phyloP scores from a whole-genome alignment of 202 grass and related monocot species.

The Carex sylvatica region DNA sequence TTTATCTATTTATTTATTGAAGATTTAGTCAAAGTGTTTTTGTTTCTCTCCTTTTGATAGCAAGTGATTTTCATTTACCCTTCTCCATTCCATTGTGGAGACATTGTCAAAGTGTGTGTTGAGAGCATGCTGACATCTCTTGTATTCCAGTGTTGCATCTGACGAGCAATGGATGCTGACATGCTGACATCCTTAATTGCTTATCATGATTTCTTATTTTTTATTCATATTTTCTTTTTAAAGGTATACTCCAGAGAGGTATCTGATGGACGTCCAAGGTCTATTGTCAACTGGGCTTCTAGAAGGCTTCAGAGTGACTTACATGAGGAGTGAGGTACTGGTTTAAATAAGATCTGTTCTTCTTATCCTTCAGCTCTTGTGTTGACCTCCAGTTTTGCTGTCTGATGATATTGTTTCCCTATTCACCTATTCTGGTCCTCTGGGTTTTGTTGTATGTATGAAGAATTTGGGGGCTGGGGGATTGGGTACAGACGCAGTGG shows the following conservation, averaged over 20 bases:
- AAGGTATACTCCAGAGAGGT: conserved; percentile 53
- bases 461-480: background rate
- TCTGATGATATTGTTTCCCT: background rate
- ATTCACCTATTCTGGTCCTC: background rate
- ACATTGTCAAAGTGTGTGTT: conserved; percentile 1
- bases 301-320: conserved; percentile 66
- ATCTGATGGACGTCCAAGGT: conserved; percentile 55
- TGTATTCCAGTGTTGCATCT: conserved; percentile 1
- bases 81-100: background rate
- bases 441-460: background rate
- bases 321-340: conserved; percentile 53
- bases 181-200: background rate
- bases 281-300: conserved; percentile 74
- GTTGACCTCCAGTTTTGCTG: background rate
- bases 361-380: background rate
- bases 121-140: background rate
- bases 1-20: conserved; percentile 13
- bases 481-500: background rate
- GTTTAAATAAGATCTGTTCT: background rate
- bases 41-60: background rate
- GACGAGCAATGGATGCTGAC: background rate
- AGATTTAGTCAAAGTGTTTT: background rate
- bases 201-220: conserved; percentile 5
- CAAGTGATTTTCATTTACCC: background rate
- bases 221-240: conserved; percentile 5